phyloP scores from a whole-genome alignment of 345 rosid species.

The Turritis glabra region DNA sequence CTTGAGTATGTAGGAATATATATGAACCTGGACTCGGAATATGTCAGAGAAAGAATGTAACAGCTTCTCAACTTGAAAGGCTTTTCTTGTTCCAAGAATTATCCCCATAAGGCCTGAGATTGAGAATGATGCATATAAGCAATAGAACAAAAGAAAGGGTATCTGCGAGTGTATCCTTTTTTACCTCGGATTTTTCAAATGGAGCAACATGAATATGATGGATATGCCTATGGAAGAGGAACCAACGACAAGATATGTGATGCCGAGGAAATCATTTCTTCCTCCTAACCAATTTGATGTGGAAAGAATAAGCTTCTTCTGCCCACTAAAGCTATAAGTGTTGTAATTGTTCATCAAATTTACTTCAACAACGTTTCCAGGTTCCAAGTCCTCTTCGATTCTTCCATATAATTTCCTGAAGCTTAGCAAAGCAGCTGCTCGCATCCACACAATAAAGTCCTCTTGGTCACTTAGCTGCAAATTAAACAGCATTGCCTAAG shows the following conservation, averaged over 20 bases:
- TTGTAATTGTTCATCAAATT: conserved; percentile 73
- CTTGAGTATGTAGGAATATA: conserved; percentile 19
- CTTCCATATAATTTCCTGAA: conserved; percentile 78
- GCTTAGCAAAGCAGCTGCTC: conserved; percentile 80
- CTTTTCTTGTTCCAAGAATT: conserved; percentile 54
- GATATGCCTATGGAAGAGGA: conserved; percentile 59
- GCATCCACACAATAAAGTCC: conserved; percentile 90
- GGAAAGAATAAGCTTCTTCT: conserved; percentile 74
- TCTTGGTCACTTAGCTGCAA: conserved; percentile 74
- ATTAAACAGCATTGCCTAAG: conserved; percentile 16
- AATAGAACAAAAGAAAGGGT: background rate
- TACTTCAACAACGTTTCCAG: conserved; percentile 53
- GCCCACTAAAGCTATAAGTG: conserved; percentile 79
- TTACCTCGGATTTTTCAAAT: conserved; percentile 64
- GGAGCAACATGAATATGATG: conserved; percentile 65
- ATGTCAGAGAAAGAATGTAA: conserved; percentile 24
- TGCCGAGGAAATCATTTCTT: conserved; percentile 77
- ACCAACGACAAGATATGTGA: conserved; percentile 67
- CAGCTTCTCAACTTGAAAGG: conserved; percentile 44
- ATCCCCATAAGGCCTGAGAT: conserved; percentile 57
- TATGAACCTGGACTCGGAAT: conserved; percentile 30
- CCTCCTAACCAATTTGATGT: conserved; percentile 87
- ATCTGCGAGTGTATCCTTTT: background rate
- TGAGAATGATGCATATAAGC: conserved; percentile 5
- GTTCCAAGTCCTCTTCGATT: conserved; percentile 75